Percentiles rank a stretch among this genome's conserved stretches.
These are phyloP conservation scores for Parasarocladium wereldwijsianum DNA, from an alignment of 2,329 filamentous ascomycete genomes.

Conservation along the genomic window DNA sequence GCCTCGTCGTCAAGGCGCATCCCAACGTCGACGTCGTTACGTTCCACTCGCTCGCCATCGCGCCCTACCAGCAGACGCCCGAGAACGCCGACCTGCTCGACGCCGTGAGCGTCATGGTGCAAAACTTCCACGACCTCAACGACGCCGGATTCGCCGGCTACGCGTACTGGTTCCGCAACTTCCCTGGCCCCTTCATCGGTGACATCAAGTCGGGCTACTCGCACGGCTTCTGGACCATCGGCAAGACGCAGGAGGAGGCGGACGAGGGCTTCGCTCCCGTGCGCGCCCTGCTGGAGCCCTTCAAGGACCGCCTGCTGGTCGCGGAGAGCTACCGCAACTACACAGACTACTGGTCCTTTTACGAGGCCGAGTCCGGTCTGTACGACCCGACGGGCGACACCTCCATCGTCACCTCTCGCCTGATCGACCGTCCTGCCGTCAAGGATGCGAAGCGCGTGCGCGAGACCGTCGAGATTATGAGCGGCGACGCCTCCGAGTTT, in stretches of 20 bases:
- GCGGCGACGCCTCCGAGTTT: conserved; percentile 11
- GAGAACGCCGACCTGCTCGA: conserved; percentile 13
- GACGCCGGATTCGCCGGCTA: conserved; percentile 16
- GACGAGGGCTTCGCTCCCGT: conserved; percentile 10
- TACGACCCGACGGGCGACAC: conserved; percentile 11
- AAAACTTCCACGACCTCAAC: conserved; percentile 15
- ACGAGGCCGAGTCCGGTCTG: conserved; percentile 11
- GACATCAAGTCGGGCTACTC: conserved; percentile 13
- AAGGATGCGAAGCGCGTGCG: conserved; percentile 8
- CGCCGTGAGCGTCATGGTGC: conserved; percentile 14
- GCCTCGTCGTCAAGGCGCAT: conserved; percentile 24
- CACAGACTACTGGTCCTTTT: conserved; percentile 16
- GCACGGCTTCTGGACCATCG: conserved; percentile 15
- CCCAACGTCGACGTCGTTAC: conserved; percentile 15
- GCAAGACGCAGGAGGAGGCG: conserved; percentile 11
- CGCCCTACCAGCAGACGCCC: conserved; percentile 8
- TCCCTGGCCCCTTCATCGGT: conserved; percentile 9
- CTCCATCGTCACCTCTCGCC: conserved; percentile 12
- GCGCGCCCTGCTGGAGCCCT: conserved; percentile 7
- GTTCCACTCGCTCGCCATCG: conserved; percentile 11
- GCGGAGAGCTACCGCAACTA: conserved; percentile 11
- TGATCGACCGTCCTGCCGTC: conserved; percentile 12
- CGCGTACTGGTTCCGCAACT: conserved; percentile 14
- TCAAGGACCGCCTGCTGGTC: conserved; percentile 10
- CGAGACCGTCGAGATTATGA: conserved; percentile 12